Base-by-base conservation (phyloP, 2,329 filamentous ascomycete species). In the Shiraia sp. region DNA sequence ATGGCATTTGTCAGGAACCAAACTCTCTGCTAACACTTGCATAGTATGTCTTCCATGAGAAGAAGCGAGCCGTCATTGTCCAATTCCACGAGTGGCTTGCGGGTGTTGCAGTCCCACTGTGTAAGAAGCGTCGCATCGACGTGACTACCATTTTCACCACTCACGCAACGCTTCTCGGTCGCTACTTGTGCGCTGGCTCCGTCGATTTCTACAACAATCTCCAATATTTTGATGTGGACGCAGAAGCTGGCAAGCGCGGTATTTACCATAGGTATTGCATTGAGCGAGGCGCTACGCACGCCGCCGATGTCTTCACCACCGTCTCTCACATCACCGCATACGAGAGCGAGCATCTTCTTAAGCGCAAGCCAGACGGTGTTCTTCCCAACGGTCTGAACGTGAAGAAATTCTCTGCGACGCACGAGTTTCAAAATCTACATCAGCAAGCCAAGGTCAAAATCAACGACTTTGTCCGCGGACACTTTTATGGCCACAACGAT, bases 141-240 rank as follows among this genome's bases (percentile, higher is more conserved):
- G 81, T 96, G 36, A 97, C 93, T 13, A 97, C 93, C 55, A 97
- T 97, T 69, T 97, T 97, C 76, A 99, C 93, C 29, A 99, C 93
- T 2, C 93, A 97, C 72, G 93, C 93, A 16, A 97, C 93, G 5
- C 81, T 99, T 9, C 83, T 99, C 34, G 93, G 93, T 49, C 86
- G 93, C 61, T 97, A 99, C 67, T 87, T 97, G 34, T 97, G 93
- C 68, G 93, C 93, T 36, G 93, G 93, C 39, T 96, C 91, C 0
- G 93, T 97, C 50, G 93, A 99, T 69, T 97, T 99, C 69, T 99
- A 99, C 80, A 99, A 97, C 77, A 96, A 97, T 70, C 80, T 99
- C 38, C 92, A 97, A 71, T 87, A 85, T 75, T 97, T 99, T 65
- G 92, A 99, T 66, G 90, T 96, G 22, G 93, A 99, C 68, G 85